Conservation (phyloP, 1,139 yeast species). For the Tardiomyces digboiensis region DNA sequence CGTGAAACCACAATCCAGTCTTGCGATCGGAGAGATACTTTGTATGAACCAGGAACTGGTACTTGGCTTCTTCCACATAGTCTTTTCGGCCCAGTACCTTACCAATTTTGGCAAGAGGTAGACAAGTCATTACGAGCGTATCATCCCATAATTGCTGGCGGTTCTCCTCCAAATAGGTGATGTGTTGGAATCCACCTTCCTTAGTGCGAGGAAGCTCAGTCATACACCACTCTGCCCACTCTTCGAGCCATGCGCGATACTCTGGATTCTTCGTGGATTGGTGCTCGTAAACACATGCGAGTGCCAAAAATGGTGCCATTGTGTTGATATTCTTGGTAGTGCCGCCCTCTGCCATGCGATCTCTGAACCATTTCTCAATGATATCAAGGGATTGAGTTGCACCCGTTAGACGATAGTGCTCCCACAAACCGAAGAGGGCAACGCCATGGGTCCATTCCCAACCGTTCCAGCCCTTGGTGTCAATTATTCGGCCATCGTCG, state of each 20-base stretch:
- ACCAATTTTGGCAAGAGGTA: constrained; percentile 30
- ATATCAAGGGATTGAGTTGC: constrained; percentile 16
- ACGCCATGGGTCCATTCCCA: constrained; percentile 32
- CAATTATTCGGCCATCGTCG: constrained; percentile 28
- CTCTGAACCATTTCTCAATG: constrained; percentile 25
- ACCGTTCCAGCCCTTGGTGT: constrained; percentile 32
- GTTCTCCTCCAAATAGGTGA: constrained; percentile 26
- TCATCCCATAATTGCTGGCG: constrained; percentile 31
- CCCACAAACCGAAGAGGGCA: constrained; percentile 30
- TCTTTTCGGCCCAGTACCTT: constrained; percentile 22
- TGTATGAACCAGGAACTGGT: constrained; percentile 28
- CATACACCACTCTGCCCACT: constrained; percentile 32
- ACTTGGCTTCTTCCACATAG: constrained; percentile 28
- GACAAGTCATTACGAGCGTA: constrained; percentile 31
- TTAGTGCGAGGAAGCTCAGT: constrained; percentile 24
- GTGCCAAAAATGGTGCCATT: constrained; percentile 27
- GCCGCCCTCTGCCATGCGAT: constrained; percentile 25
- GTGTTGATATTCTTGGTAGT: constrained; percentile 30
- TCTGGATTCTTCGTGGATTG: constrained; percentile 12
- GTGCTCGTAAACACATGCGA: constrained; percentile 26
- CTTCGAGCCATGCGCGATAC: constrained; percentile 25
- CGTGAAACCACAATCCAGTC: constrained; percentile 30
- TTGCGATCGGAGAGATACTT: constrained; percentile 25
- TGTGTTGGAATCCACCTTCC: constrained; percentile 31
- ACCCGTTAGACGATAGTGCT: constrained; percentile 24